Evolutionary conservation across 352 stramenopile genomes (phyloP).

Genomic region (Phytopythium chamaehyphon): DNA sequence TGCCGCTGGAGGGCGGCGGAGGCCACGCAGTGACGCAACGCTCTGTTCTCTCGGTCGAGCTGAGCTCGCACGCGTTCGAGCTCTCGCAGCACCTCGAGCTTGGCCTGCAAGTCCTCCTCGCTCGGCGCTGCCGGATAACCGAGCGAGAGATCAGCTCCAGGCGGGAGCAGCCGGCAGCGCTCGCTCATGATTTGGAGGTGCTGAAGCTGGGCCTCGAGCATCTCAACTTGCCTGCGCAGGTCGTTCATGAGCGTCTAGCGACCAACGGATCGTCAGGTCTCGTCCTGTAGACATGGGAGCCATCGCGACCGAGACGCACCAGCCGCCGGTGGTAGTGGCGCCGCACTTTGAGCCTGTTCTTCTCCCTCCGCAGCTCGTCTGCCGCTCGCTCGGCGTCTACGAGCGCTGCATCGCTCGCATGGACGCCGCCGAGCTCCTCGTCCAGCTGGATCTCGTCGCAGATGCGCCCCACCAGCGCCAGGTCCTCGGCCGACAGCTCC

Average conservation of each 20-base stretch:
- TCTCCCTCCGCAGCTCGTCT: slow-evolving; percentile 17
- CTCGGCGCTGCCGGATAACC: background rate
- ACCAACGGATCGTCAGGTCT: too few relatives aligned
- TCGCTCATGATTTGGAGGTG: background rate
- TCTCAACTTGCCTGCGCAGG: background rate
- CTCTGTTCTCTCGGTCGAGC: slow-evolving; percentile 5
- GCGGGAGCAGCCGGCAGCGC: background rate
- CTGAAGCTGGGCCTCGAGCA: slow-evolving; percentile 4
- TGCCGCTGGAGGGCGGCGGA: background rate
- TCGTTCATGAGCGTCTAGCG: slow-evolving; percentile 6
- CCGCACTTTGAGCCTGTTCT: slow-evolving; percentile 30
- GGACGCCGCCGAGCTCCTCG: background rate
- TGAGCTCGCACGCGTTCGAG: slow-evolving; percentile 3
- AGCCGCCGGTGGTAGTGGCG: slow-evolving; percentile 33
- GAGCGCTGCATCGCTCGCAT: too few relatives aligned
- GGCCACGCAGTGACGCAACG: slow-evolving; percentile 1
- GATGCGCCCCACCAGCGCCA: slow-evolving; percentile 4
- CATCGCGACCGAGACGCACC: background rate
- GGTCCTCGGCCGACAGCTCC: slow-evolving; percentile 2
- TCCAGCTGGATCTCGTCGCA: slow-evolving; percentile 3
- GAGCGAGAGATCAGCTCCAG: background rate
- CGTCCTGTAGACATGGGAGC: background rate
- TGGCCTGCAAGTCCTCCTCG: background rate
- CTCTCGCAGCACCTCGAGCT: background rate
- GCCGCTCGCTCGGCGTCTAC: background rate